Percentiles rank a stretch among this genome's conserved stretches.
Evolutionary conservation across 192 early-diverging fungal species (phyloP).

Genomic region (Entomortierella chlamydospora): DNA sequence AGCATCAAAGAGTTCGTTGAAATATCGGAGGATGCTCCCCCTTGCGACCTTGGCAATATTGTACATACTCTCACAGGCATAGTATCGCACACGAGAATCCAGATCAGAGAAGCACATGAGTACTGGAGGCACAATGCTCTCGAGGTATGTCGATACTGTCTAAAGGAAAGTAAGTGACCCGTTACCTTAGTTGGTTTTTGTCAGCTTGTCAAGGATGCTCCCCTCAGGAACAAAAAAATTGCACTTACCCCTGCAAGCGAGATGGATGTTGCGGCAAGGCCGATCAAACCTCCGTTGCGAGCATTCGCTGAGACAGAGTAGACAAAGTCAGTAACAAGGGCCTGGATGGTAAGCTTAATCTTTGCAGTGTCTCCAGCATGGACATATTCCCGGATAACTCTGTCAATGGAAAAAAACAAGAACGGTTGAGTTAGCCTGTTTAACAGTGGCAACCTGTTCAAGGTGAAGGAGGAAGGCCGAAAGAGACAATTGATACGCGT

Average conservation of each 20-base stretch:
- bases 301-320: slow-evolving; percentile 88
- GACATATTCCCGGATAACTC: slow-evolving; percentile 75
- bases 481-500: not conserved
- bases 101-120: slow-evolving; percentile 92
- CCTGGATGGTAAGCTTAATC: slow-evolving; percentile 79
- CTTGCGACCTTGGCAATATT: slow-evolving; percentile 98
- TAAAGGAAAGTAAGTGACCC: too few relatives aligned
- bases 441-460: not conserved
- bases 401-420: slow-evolving; percentile 19
- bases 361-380: slow-evolving; percentile 62
- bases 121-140: slow-evolving; percentile 92
- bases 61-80: slow-evolving; percentile 98
- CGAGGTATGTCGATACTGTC: slow-evolving; percentile 72
- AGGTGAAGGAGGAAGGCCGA: not conserved
- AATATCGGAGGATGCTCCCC: slow-evolving; percentile 88
- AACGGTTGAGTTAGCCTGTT: not conserved
- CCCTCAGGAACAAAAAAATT: slow-evolving; percentile 1
- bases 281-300: slow-evolving; percentile 95
- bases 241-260: slow-evolving; percentile 80
- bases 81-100: slow-evolving; percentile 95
- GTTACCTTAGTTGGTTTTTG: not conserved
- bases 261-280: slow-evolving; percentile 88
- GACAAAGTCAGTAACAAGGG: slow-evolving; percentile 88
- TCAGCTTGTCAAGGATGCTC: slow-evolving; percentile 1
- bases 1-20: slow-evolving; percentile 98